Evolutionary conservation across 768 basidiomycete genomes (phyloP), one percentile per base, ranked within the genome.

Genomic region (Russula vinacea): DNA sequence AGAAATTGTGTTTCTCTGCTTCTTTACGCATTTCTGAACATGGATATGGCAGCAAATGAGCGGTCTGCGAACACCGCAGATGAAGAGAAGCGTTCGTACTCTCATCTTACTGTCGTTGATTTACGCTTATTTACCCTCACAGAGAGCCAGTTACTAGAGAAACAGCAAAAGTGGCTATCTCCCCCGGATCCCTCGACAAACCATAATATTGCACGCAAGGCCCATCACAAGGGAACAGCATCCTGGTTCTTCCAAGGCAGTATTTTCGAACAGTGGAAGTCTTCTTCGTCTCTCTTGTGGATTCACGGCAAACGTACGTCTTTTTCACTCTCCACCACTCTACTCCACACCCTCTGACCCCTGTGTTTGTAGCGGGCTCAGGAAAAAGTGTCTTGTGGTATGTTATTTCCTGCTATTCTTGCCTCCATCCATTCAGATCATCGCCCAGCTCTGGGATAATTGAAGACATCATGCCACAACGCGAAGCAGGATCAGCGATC

Each of bases 311-410:
- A 50, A 39, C 47, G 58, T 58, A 39, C 16, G 58, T n/a, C 8
- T 8, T 24, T 16, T 35, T 24, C 16, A 4, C 17, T 8, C 45
- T n/a, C n/a, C n/a, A n/a, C n/a, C n/a, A n/a, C 5, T 4, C 3
- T 33, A 33, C 33, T 13, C 39, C 37, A 0, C 24, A 19, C 9
- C 33, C 5, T 3, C 22, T 24, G 10, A 37, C 17, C 19, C 22
- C 3, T 9, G 9, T 6, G 6, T 17, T 37, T 0, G 14, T 39
- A 58, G 58, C 58, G 14, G 58, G 58, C 3, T 49, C 58, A 1
- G 58, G 58, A 1, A 58, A 58, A 26, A 58, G 35, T 3, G 16
- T 58, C 7, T 35, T 58, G 8, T 58, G 58, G 58, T 58, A 26
- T 5, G 58, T 50, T 16, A 11, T 50, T 19, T 39, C 32, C 3